A percentile compares a stretch with the other conserved stretches of the same genome.
Evolutionary conservation across 2,329 filamentous ascomycete genomes (phyloP).

Genomic region (Cladosporium sp.): DNA sequence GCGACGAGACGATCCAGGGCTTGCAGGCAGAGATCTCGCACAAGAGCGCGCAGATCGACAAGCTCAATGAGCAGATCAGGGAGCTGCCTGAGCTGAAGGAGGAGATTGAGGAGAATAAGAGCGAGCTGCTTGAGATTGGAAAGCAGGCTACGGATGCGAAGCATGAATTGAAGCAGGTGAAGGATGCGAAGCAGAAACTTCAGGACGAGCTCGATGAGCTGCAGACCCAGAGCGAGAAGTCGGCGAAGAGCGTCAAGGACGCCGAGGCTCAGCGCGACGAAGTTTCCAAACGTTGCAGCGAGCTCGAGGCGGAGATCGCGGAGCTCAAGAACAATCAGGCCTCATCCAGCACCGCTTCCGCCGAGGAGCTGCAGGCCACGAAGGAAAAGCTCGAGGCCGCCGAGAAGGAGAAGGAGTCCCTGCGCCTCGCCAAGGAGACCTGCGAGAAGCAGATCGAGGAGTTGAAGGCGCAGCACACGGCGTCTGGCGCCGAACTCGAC

Average conservation of each 20-base stretch:
- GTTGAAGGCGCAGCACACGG: slow-evolving; percentile 43
- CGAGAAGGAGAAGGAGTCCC: slow-evolving; percentile 53
- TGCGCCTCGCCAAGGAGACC: slow-evolving; percentile 59
- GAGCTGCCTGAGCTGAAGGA: slow-evolving; percentile 16
- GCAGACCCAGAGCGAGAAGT: slow-evolving; percentile 17
- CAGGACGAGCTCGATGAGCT: slow-evolving; percentile 23
- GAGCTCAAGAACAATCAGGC: slow-evolving; percentile 32
- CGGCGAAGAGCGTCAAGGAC: slow-evolving; percentile 22
- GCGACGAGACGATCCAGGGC: slow-evolving; percentile 66
- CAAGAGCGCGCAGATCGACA: slow-evolving; percentile 15
- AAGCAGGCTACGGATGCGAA: slow-evolving; percentile 26
- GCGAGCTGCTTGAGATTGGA: slow-evolving; percentile 23
- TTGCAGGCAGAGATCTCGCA: slow-evolving; percentile 42
- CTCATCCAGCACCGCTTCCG: slow-evolving; percentile 22
- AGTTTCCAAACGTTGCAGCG: slow-evolving; percentile 18
- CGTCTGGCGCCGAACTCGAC: slow-evolving; percentile 42
- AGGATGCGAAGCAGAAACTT: slow-evolving; percentile 23
- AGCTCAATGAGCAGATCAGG: slow-evolving; percentile 21
- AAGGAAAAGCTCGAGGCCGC: slow-evolving; percentile 22
- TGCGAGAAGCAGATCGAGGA: slow-evolving; percentile 65
- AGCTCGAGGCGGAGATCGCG: slow-evolving; percentile 60
- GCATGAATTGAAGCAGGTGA: slow-evolving; percentile 23
- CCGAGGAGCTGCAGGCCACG: slow-evolving; percentile 55
- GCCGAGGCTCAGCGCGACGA: slow-evolving; percentile 21
- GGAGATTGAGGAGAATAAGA: slow-evolving; percentile 21